Percentiles rank a stretch among this genome's conserved stretches.
phyloP scores from a whole-genome alignment of 768 basidiomycete species.

The Piloderma croceum region DNA sequence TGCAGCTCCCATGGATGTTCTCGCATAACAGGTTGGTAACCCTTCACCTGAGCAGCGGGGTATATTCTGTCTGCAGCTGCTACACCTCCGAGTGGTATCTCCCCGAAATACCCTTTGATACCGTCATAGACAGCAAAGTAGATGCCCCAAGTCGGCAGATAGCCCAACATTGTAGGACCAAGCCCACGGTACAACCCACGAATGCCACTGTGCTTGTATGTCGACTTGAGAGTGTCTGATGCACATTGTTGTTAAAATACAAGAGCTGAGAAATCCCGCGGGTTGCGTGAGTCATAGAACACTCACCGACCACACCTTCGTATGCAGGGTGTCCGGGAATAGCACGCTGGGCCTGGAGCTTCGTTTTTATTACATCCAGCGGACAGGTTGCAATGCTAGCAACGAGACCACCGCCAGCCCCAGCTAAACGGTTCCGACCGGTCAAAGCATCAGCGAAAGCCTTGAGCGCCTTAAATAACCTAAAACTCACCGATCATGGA shows the following conservation, averaged over 20 bases:
- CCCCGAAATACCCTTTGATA: conserved; percentile 81
- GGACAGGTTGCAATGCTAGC: conserved; percentile 94
- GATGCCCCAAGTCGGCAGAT: conserved; percentile 98
- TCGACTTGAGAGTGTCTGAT: conserved; percentile 50
- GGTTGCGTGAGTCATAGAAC: conserved; percentile 1
- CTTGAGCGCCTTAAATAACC: conserved; percentile 9
- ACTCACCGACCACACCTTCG: conserved; percentile 68
- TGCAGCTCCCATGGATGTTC: conserved; percentile 86
- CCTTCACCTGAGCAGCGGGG: conserved; percentile 80
- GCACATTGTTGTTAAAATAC: conserved; percentile 18
- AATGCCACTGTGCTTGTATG: conserved; percentile 64
- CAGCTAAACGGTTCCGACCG: conserved; percentile 52
- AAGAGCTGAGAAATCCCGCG: conserved; percentile 1
- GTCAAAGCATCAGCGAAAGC: conserved; percentile 6
- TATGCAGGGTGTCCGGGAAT: conserved; percentile 68
- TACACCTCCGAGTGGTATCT: conserved; percentile 44
- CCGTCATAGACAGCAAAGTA: conserved; percentile 98
- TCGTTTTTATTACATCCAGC: conserved; percentile 96
- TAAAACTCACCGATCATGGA: conserved; percentile 70
- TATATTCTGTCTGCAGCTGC: conserved; percentile 48
- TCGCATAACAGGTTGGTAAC: conserved; percentile 73
- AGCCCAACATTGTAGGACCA: conserved; percentile 92
- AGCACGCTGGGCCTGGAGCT: conserved; percentile 87
- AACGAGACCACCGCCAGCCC: conserved; percentile 91
- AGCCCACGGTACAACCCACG: conserved; percentile 95